These are phyloP conservation scores for Serendipita vermifera DNA, from an alignment of 768 basidiomycete genomes.

Conservation along the genomic window DNA sequence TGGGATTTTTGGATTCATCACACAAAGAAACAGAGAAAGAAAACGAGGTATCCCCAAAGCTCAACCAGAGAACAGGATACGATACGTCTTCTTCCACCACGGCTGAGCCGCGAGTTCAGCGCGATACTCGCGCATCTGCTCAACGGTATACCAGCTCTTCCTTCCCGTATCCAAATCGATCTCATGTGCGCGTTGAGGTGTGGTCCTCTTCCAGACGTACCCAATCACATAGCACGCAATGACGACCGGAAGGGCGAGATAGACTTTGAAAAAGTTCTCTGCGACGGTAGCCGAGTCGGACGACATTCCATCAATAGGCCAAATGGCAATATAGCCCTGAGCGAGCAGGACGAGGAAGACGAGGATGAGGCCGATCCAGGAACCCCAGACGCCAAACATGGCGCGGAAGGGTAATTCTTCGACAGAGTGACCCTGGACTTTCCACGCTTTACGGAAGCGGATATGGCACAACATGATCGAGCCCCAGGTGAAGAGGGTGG, in stretches of 20 bases:
- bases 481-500: conserved; percentile 54
- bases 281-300: neutral
- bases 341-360: neutral
- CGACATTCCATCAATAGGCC: neutral
- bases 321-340: conserved; percentile 1
- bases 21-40: no score
- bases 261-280: neutral
- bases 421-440: conserved; percentile 36
- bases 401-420: conserved; percentile 41
- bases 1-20: no score
- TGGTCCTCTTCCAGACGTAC: neutral
- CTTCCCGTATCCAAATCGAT: neutral
- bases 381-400: conserved; percentile 1
- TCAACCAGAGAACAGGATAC: neutral
- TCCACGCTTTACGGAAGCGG: conserved; percentile 52
- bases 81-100: conserved; percentile 2
- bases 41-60: no score
- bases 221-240: neutral
- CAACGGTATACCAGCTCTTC: neutral
- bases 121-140: neutral
- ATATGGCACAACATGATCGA: conserved; percentile 42
- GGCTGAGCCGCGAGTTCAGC: neutral
- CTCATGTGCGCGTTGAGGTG: neutral
- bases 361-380: neutral
- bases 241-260: neutral